Conservation (phyloP, 495 filamentous ascomycete species). For the Margaritispora aquatica region DNA sequence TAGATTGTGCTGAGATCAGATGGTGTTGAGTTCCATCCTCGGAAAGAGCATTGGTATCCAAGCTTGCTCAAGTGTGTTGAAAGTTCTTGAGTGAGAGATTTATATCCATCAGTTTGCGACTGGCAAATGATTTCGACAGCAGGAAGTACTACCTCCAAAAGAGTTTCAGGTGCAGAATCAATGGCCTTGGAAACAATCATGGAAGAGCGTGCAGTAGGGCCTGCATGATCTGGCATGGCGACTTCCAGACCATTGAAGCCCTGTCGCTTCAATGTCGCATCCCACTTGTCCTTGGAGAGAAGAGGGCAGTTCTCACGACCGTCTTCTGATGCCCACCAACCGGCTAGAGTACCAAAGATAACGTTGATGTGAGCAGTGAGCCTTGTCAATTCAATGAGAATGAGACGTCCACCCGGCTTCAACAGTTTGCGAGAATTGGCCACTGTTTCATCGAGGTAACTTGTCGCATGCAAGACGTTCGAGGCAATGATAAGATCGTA, state of each 20-base stretch:
- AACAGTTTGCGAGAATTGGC: conserved; percentile 29
- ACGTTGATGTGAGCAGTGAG: background rate
- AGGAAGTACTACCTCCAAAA: too few species aligned
- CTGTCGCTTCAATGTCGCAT: background rate
- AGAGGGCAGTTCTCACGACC: conserved; percentile 2
- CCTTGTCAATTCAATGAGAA: conserved; percentile 33
- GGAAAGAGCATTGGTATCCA: too few species aligned
- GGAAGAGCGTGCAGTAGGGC: background rate
- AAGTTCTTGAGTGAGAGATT: too few species aligned
- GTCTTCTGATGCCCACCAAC: conserved; percentile 10
- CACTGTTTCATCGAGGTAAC: conserved; percentile 28
- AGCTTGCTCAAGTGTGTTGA: too few species aligned
- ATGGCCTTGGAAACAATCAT: conserved; percentile 4
- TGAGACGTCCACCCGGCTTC: conserved; percentile 32
- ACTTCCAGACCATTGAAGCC: conserved; percentile 13
- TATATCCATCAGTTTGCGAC: too few species aligned
- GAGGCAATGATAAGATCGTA: conserved; percentile 50
- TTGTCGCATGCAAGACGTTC: conserved; percentile 42
- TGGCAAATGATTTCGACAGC: too few species aligned
- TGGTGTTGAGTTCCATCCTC: too few species aligned
- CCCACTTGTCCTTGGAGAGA: background rate
- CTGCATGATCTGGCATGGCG: background rate
- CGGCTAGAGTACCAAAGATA: conserved; percentile 4
- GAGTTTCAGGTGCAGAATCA: too few species aligned
- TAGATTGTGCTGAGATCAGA: too few species aligned